Evolutionary conservation across 306 rosid species (phyloP), one percentile per base, ranked within the genome.

Genomic region (Malus sieversii): DNA sequence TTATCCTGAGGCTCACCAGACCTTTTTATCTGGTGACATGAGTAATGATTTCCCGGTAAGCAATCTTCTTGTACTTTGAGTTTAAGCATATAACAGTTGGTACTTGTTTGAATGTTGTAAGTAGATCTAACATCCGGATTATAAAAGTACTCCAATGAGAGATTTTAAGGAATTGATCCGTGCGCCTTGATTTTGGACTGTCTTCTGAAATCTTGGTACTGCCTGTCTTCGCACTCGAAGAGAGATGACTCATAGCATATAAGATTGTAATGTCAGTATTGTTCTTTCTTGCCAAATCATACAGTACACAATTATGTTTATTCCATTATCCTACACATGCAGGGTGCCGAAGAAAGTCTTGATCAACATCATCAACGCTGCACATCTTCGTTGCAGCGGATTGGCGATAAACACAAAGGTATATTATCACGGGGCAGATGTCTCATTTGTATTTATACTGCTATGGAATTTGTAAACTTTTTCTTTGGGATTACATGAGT

Each of bases 331-430:
- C 59, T 19, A 60, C 58, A 35, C 65, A 27, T 84, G 79, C 87
- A 95, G 97, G 99, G 97, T 61, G 99, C 97, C 30, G 99, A 97
- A 70, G 99, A 95, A 86, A 92, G 97, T 80, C 85, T 80, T 75
- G 92, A 79, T 78, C 96, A 87, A 76, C 93, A 92, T 81, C 86
- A 74, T 73, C 83, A 87, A 48, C 97, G 97, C 69, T 71, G 96
- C 83, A 86, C 93, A 61, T 87, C 96, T 77, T 79, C 92, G 65
- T 70, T 92, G 85, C 81, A 75, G 73, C 79, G 80, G 75, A 90
- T 90, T 75, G 93, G 88, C 72, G 75, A 66, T 33, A 95, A 88
- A 84, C 97, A 90, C 86, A 83, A 74, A 86, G 99, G 99, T 95
- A 70, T 46, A 67, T 57, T 19, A 32, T 75, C 75, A 11, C 65